These are phyloP conservation scores for Aspergillus quadrilineatus DNA, from an alignment of 2,329 filamentous ascomycete genomes.

Conservation along the genomic window DNA sequence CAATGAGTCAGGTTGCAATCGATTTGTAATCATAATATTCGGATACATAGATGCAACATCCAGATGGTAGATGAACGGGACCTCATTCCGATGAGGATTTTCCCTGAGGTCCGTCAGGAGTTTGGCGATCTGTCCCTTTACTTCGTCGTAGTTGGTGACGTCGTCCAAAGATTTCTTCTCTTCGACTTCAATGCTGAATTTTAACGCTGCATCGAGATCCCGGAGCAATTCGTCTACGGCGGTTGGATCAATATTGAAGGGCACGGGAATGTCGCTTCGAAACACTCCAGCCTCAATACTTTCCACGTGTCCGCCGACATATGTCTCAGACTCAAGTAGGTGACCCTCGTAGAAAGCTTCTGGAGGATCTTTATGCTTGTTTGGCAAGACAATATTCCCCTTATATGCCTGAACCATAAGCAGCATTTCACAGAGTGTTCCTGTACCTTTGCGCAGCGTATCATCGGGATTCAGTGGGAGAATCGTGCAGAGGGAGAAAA, in stretches of 20 bases:
- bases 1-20: slow-evolving; percentile 98
- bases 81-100: slow-evolving; percentile 79
- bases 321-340: slow-evolving; percentile 92
- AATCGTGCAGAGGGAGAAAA: slow-evolving; percentile 97
- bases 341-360: slow-evolving; percentile 98
- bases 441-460: slow-evolving; percentile 89
- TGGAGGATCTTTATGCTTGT: slow-evolving; percentile 88
- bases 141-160: slow-evolving; percentile 76
- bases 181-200: slow-evolving; percentile 82
- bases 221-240: slow-evolving; percentile 85
- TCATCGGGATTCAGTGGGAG: slow-evolving; percentile 91
- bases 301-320: slow-evolving; percentile 97
- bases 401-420: slow-evolving; percentile 98
- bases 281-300: slow-evolving; percentile 99
- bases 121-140: slow-evolving; percentile 77
- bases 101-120: slow-evolving; percentile 71
- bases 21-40: slow-evolving; percentile 99
- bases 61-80: slow-evolving; percentile 92
- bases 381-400: slow-evolving; percentile 86
- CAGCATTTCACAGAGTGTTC: slow-evolving; percentile 98
- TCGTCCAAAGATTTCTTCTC: slow-evolving; percentile 80
- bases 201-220: slow-evolving; percentile 84
- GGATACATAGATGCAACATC: slow-evolving; percentile 99
- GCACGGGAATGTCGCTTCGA: slow-evolving; percentile 88
- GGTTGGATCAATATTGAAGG: slow-evolving; percentile 83